These are phyloP conservation scores for Firmiana major DNA, from an alignment of 345 rosid species.

Conservation along the genomic window DNA sequence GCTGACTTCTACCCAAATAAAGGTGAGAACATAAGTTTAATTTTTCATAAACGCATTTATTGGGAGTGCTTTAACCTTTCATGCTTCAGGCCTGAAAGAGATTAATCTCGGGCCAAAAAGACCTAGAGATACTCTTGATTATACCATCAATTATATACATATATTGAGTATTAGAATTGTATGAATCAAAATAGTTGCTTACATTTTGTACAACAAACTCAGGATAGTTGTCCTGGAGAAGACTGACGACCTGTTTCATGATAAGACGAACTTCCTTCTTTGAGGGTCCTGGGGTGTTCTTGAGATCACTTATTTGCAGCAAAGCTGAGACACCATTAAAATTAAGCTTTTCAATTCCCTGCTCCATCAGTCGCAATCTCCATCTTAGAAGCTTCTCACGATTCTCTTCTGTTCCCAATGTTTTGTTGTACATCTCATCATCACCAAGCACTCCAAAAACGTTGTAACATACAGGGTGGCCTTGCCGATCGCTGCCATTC, in stretches of 20 bases:
- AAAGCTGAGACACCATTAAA: slow-evolving; percentile 35
- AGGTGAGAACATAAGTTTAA: too few relatives aligned
- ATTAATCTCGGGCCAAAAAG: too few relatives aligned
- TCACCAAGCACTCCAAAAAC: slow-evolving; percentile 38
- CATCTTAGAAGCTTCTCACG: slow-evolving; percentile 40
- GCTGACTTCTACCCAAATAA: too few relatives aligned
- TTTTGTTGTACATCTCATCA: slow-evolving; percentile 35
- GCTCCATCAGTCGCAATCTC: slow-evolving; percentile 48
- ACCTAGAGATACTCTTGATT: too few relatives aligned
- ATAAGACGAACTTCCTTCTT: slow-evolving; percentile 35
- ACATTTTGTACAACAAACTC: slow-evolving; percentile 53
- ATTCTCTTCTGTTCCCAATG: slow-evolving; percentile 41
- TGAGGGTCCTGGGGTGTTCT: slow-evolving; percentile 44
- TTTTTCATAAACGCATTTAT: too few relatives aligned
- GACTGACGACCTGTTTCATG: slow-evolving; percentile 34
- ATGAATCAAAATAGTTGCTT: neutral
- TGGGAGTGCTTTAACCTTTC: too few relatives aligned
- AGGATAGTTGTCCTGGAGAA: slow-evolving; percentile 57
- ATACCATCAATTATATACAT: neutral
- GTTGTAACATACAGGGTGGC: slow-evolving; percentile 58
- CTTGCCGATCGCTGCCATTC: slow-evolving; percentile 38
- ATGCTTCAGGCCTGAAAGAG: too few relatives aligned
- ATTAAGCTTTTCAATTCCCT: slow-evolving; percentile 47
- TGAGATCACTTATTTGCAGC: slow-evolving; percentile 46
- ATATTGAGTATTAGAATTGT: too few relatives aligned